phyloP scores from a whole-genome alignment of 352 stramenopile genomes.

The Globisporangium spiculum region DNA sequence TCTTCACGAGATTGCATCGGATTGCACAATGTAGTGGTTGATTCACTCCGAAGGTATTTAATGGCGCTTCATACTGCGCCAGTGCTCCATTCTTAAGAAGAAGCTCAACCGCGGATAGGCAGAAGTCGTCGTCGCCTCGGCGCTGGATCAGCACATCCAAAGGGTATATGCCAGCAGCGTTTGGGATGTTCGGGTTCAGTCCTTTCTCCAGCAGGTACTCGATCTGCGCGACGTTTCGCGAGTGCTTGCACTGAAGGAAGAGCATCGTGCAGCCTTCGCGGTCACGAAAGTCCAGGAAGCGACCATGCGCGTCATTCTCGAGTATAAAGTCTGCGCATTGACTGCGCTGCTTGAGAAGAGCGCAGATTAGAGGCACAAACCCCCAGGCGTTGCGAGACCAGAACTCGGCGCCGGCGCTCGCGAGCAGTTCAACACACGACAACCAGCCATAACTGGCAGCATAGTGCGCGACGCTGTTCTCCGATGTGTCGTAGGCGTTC shows the following conservation, averaged over 20 bases:
- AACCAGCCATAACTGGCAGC: conserved; percentile 73
- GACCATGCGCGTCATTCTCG: conserved; percentile 42
- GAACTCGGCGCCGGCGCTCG: conserved; percentile 49
- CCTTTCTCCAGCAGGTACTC: conserved; percentile 68
- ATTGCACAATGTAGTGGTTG: conserved; percentile 68
- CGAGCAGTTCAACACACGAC: conserved; percentile 61
- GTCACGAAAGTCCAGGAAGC: conserved; percentile 68
- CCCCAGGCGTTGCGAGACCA: conserved; percentile 76
- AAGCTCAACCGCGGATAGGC: conserved; percentile 38
- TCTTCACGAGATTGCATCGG: conserved; percentile 27
- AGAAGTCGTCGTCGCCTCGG: conserved; percentile 25
- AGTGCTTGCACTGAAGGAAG: conserved; percentile 66
- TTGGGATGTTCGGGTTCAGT: conserved; percentile 60
- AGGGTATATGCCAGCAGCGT: conserved; percentile 48
- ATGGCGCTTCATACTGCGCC: conserved; percentile 39
- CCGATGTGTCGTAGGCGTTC: conserved; percentile 74
- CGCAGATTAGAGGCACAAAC: conserved; percentile 66
- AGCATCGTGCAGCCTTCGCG: conserved; percentile 75
- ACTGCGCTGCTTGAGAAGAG: conserved; percentile 49
- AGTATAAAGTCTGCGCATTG: conserved; percentile 61
- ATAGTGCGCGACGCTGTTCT: conserved; percentile 77
- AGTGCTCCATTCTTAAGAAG: conserved; percentile 49
- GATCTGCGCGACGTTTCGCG: conserved; percentile 49
- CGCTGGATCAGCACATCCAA: conserved; percentile 52
- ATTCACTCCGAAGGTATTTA: conserved; percentile 14